These are phyloP conservation scores for Fragaria ananassa DNA, from an alignment of 306 rosid species.

Conservation along the genomic window DNA sequence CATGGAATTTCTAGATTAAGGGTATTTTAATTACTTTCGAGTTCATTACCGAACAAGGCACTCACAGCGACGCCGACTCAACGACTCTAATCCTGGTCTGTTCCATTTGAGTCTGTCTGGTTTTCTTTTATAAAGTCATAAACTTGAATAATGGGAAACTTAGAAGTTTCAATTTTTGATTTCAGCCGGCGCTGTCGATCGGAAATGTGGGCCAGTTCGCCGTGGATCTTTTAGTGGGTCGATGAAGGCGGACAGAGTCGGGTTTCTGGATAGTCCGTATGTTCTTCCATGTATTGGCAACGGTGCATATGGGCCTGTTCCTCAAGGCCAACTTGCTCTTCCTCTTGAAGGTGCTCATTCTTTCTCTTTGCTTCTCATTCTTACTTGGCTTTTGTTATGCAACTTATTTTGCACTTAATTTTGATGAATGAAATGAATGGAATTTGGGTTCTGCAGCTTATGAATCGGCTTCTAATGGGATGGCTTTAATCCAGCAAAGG, in stretches of 20 bases:
- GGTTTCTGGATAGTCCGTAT: slow-evolving; percentile 69
- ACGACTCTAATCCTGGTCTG: slow-evolving; percentile 63
- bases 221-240: slow-evolving; percentile 69
- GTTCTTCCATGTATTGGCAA: slow-evolving; percentile 93
- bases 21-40: slow-evolving; percentile 24
- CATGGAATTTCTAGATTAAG: no score
- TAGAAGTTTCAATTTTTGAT: not conserved
- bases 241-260: slow-evolving; percentile 63
- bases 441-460: slow-evolving; percentile 51
- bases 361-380: not conserved
- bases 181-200: slow-evolving; percentile 82
- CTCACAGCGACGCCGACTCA: slow-evolving; percentile 35
- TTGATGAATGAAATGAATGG: not conserved
- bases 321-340: slow-evolving; percentile 78
- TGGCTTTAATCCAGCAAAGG: slow-evolving; percentile 77
- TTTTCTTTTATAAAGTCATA: not conserved
- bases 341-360: slow-evolving; percentile 73
- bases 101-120: not conserved
- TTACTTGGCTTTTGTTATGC: not conserved
- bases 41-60: slow-evolving; percentile 60
- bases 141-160: not conserved
- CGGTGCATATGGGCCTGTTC: slow-evolving; percentile 78
- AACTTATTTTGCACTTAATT: not conserved
- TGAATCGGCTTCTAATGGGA: slow-evolving; percentile 58
- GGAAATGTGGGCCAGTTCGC: slow-evolving; percentile 88